Evolutionary conservation across 257 asterid species (phyloP), one percentile per base, ranked within the genome.

Genomic region (Hygrophila difformis): DNA sequence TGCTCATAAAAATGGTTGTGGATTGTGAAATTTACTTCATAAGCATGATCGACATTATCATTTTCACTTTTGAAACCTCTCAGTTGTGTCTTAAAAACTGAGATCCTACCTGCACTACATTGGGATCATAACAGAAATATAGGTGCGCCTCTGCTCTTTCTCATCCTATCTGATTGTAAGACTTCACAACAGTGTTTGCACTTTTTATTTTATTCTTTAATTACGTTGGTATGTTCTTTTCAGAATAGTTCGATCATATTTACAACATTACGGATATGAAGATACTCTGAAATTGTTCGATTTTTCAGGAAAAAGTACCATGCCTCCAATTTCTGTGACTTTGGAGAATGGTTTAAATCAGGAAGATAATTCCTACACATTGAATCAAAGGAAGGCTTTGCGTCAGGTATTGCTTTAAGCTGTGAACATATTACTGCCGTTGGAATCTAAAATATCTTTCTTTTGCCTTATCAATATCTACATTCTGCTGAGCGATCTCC

Each of bases 261-360:
- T 91, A 47, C 97, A 86, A 56, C 84, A 86, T 60, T 82, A 91
- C 48, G 99, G 99, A 61, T 91, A 91, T 58, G 87, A 76, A 64
- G 95, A 78, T 59, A 91, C 96, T 28, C 89, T 91, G 40, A 55
- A 71, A 53, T 57, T 65, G 43, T 69, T 91, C 36, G 94, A 86
- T 33, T 43, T 65, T 64, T 92, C 89, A 49, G 82, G 78, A 46
- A 58, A 65, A 75, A 74, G 72, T 68, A 75, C 72, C 10, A 53
- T 78, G 57, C 88, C 98, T 23, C 93, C 96, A 23, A 67, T 74
- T 62, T 49, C 81, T 22, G 54, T 73, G 45, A 76, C 42, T 50
- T 72, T 69, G 28, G 96, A 82, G 56, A 80, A 72, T 49, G 75
- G 79, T 36, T 63, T 45, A 44, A 55, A 43, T 44, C 88, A 77